phyloP scores from a whole-genome alignment of 2,329 filamentous ascomycete species.

The Colletotrichum sp. region DNA sequence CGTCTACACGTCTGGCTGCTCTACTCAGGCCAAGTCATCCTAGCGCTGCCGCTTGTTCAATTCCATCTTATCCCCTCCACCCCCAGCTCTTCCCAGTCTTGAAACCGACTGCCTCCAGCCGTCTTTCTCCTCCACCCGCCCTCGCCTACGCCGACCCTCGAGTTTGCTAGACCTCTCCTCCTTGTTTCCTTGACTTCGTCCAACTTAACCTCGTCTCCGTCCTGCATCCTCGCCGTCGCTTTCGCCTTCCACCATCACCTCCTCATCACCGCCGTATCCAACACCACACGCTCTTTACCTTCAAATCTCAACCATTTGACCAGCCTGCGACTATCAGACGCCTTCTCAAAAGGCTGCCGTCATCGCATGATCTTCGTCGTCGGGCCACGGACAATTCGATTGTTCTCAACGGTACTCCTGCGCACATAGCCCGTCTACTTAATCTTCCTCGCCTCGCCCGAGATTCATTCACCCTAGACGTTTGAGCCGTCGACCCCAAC shows the following conservation, averaged over 20 bases:
- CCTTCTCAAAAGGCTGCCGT: neutral
- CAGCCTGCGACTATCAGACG: neutral
- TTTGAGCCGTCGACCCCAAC: neutral
- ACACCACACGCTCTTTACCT: constrained; percentile 4
- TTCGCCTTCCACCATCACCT: neutral
- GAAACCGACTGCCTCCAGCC: constrained; percentile 12
- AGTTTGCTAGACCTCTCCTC: constrained; percentile 8
- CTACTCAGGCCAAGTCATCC: constrained; percentile 16
- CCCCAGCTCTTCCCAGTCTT: constrained; percentile 20
- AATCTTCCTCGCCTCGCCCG: neutral
- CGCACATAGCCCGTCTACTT: neutral
- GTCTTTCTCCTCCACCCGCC: constrained; percentile 3
- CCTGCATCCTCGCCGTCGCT: neutral
- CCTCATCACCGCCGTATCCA: neutral
- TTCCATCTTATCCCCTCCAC: constrained; percentile 24
- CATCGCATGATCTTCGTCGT: constrained; percentile 7
- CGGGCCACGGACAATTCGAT: constrained; percentile 2
- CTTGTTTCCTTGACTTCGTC: constrained; percentile 10
- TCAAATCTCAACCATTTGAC: neutral
- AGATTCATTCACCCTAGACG: neutral
- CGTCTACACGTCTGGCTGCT: neutral
- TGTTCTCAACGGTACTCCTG: neutral
- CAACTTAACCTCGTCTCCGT: neutral
- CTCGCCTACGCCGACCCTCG: constrained; percentile 4
- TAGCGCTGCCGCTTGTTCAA: constrained; percentile 17